phyloP scores from a whole-genome alignment of 306 rosid genomes.

The Delonix regia region DNA sequence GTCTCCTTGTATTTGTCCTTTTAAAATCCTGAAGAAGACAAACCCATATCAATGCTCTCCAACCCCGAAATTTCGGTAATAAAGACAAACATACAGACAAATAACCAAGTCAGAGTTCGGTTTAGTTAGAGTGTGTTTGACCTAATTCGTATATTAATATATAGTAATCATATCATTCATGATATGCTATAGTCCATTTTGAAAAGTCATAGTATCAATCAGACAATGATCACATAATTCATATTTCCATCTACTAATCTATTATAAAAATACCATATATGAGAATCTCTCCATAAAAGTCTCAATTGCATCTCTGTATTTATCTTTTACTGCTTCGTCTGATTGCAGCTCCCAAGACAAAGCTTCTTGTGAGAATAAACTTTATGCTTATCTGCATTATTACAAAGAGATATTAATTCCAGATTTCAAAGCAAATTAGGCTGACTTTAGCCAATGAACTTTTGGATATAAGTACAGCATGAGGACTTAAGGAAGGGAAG shows the following conservation, averaged over 20 bases:
- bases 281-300: too few relatives aligned
- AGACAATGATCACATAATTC: neutral
- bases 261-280: too few relatives aligned
- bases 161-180: neutral
- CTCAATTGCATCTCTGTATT: too few relatives aligned
- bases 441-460: neutral
- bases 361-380: too few relatives aligned
- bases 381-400: too few relatives aligned
- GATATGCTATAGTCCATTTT: neutral
- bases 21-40: slow-evolving; percentile 18
- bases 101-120: slow-evolving; percentile 1
- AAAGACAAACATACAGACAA: slow-evolving; percentile 1
- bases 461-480: too few relatives aligned
- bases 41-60: slow-evolving; percentile 7
- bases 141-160: neutral
- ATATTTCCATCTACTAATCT: too few relatives aligned
- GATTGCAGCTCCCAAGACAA: too few relatives aligned
- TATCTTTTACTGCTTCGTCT: too few relatives aligned
- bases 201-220: neutral
- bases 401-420: too few relatives aligned
- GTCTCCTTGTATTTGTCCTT: slow-evolving; percentile 17
- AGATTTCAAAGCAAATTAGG: too few relatives aligned
- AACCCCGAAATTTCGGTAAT: slow-evolving; percentile 16
- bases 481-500: too few relatives aligned
- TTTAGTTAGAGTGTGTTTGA: neutral